Conservation (phyloP, 441 rosid genomes). For the Gossypium gossypioides region DNA sequence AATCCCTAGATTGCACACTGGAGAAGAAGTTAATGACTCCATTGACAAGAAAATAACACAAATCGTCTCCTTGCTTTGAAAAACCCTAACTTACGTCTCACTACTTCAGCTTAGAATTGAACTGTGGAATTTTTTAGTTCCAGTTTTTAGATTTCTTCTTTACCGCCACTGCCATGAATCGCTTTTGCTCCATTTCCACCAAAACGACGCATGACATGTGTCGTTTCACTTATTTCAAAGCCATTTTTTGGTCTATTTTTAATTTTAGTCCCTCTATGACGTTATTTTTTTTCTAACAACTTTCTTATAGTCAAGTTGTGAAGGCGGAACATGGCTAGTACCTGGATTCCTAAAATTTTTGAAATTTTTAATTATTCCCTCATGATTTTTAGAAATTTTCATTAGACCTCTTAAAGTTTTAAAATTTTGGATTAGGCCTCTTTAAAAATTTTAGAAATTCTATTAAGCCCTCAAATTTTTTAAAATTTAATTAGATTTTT, state of each 20-base stretch:
- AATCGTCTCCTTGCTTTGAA: neutral
- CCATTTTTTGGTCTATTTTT: neutral
- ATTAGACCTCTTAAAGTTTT: no score
- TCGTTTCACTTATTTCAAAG: neutral
- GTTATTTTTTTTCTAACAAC: no score
- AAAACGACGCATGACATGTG: conserved; percentile 1
- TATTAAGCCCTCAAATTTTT: no score
- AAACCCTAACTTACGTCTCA: conserved; percentile 13
- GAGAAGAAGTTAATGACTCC: conserved; percentile 37
- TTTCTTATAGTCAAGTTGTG: no score
- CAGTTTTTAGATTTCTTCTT: neutral
- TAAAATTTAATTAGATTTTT: no score
- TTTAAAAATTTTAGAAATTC: no score
- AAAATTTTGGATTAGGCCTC: no score
- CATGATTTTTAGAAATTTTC: no score
- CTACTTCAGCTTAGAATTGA: neutral
- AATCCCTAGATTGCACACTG: conserved; percentile 34
- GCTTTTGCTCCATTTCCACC: neutral
- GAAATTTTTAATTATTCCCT: no score
- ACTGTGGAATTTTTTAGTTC: neutral
- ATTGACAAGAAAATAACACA: conserved; percentile 17
- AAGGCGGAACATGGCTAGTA: no score
- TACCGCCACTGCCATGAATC: conserved; percentile 19
- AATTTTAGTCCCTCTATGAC: neutral
- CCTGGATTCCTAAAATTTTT: no score